Percentiles rank a stretch among this genome's conserved stretches.
phyloP scores from a whole-genome alignment of 768 basidiomycete species.

The Mycena chlorophos region DNA sequence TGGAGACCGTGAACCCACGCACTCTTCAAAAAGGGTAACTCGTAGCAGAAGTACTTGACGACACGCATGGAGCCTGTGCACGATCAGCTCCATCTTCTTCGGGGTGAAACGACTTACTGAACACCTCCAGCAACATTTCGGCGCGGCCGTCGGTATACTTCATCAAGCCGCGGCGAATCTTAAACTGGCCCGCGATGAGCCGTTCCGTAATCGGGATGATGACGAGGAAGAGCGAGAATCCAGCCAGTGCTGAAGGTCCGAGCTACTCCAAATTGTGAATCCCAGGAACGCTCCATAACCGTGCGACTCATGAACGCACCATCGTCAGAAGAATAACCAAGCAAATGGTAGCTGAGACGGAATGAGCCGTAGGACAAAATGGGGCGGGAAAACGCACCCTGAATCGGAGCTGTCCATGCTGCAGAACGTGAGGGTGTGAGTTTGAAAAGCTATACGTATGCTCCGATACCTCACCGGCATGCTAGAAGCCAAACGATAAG shows the following conservation, averaged over 20 bases:
- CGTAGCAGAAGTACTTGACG: conserved; percentile 79
- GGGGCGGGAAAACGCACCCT: conserved; percentile 28
- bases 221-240: conserved; percentile 65
- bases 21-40: conserved; percentile 67
- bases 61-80: conserved; percentile 59
- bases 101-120: conserved; percentile 38
- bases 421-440: conserved; percentile 1
- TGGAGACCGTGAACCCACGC: conserved; percentile 24
- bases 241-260: conserved; percentile 69
- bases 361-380: background rate
- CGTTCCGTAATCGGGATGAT: conserved; percentile 64
- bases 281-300: background rate
- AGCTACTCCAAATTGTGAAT: conserved; percentile 40
- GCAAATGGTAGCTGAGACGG: conserved; percentile 44
- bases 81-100: background rate
- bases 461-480: conserved; percentile 36
- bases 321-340: conserved; percentile 59
- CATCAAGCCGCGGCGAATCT: conserved; percentile 54
- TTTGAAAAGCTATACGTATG: background rate
- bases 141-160: conserved; percentile 64
- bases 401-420: conserved; percentile 71
- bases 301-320: conserved; percentile 32
- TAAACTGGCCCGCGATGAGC: conserved; percentile 60
- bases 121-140: conserved; percentile 63
- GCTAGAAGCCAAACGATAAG: conserved; percentile 28